Conservation (phyloP, 2,329 filamentous ascomycete species). For the Aspergillus sp. region DNA sequence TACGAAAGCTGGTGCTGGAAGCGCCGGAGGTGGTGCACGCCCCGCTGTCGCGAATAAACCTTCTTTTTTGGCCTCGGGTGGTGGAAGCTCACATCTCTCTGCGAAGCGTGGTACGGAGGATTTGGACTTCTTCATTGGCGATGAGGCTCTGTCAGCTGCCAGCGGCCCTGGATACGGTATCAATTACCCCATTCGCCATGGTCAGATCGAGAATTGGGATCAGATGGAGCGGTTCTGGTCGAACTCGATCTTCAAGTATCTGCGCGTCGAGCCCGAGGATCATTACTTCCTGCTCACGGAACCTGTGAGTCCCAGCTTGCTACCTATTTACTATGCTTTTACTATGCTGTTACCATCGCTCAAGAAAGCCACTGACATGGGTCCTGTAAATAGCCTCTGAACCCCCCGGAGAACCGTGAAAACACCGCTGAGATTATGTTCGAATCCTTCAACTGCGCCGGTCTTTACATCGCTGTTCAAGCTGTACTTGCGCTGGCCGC, state of each 20-base stretch:
- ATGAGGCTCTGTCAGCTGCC: slow-evolving; percentile 86
- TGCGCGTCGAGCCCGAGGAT: slow-evolving; percentile 96
- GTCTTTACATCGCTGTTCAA: slow-evolving; percentile 98
- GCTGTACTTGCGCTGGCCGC: slow-evolving; percentile 94
- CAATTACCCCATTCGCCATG: slow-evolving; percentile 96
- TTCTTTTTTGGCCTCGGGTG: slow-evolving; percentile 89
- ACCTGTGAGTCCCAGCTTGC: slow-evolving; percentile 66
- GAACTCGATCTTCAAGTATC: slow-evolving; percentile 99
- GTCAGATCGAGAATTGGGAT: slow-evolving; percentile 99
- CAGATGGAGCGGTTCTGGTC: slow-evolving; percentile 99
- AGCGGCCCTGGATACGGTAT: slow-evolving; percentile 91
- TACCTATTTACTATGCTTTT: not conserved
- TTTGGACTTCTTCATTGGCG: slow-evolving; percentile 97
- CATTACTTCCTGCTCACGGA: slow-evolving; percentile 98
- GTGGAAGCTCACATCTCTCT: slow-evolving; percentile 79
- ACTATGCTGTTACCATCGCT: not conserved
- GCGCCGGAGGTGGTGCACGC: slow-evolving; percentile 74
- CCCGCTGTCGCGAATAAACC: slow-evolving; percentile 93
- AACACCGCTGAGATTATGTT: slow-evolving; percentile 99
- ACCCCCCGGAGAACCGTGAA: slow-evolving; percentile 97
- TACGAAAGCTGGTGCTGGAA: slow-evolving; percentile 77
- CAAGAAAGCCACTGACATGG: slow-evolving; percentile 4
- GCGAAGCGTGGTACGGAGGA: slow-evolving; percentile 96
- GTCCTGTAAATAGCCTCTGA: slow-evolving; percentile 70
- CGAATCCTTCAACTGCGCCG: slow-evolving; percentile 98